These are phyloP conservation scores for Saccharomyces hybrid DNA, from an alignment of 1,139 yeast genomes.

Conservation along the genomic window DNA sequence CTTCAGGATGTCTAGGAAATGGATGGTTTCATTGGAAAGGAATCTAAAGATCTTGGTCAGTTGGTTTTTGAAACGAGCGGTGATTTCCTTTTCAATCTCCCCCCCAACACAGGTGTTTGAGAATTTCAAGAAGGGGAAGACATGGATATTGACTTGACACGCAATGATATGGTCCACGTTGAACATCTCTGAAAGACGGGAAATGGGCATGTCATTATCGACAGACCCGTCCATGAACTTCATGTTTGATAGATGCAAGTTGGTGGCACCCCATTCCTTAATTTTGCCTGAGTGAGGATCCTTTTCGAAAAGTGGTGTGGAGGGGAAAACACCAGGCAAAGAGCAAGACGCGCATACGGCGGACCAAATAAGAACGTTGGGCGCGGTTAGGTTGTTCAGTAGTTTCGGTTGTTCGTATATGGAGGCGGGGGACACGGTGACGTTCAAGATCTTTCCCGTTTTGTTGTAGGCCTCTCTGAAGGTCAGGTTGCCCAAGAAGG, in stretches of 20 bases:
- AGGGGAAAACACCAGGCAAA: constrained; percentile 82
- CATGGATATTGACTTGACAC: constrained; percentile 95
- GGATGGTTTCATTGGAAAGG: constrained; percentile 63
- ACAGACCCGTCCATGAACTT: constrained; percentile 95
- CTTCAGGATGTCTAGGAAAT: constrained; percentile 60
- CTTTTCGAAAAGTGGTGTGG: constrained; percentile 79
- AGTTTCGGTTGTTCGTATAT: constrained; percentile 75
- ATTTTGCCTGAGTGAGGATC: constrained; percentile 54
- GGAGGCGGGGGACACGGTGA: constrained; percentile 83
- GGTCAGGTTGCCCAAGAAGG: constrained; percentile 82
- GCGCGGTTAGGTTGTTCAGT: constrained; percentile 85
- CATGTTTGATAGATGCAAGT: constrained; percentile 40
- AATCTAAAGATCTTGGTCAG: constrained; percentile 54
- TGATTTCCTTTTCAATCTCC: constrained; percentile 52
- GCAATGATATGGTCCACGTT: constrained; percentile 95
- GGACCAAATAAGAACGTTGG: constrained; percentile 89
- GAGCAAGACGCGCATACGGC: constrained; percentile 98
- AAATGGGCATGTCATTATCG: constrained; percentile 84
- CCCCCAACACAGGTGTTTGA: constrained; percentile 67
- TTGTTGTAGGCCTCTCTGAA: constrained; percentile 90
- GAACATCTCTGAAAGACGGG: constrained; percentile 88
- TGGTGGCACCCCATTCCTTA: constrained; percentile 60
- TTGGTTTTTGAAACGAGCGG: constrained; percentile 45
- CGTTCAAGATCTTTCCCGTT: constrained; percentile 77
- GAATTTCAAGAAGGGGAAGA: constrained; percentile 71